Conservation (phyloP, 2,329 filamentous ascomycete genomes). For the Aureobasidium sp. region DNA sequence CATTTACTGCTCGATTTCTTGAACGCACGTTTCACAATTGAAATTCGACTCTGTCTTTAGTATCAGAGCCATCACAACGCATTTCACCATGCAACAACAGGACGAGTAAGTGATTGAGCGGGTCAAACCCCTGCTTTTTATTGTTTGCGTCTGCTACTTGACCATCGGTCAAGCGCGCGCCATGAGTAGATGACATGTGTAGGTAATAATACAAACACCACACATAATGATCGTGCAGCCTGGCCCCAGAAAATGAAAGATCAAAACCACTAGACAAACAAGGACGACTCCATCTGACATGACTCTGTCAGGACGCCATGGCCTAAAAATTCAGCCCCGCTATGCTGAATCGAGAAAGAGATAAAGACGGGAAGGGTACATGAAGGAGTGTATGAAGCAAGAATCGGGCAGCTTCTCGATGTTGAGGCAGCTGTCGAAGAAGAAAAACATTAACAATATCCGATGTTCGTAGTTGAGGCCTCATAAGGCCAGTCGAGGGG, state of each 20-base stretch:
- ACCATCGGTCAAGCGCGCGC: conserved; percentile 12
- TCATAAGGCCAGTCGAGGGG: background rate
- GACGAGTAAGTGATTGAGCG: background rate
- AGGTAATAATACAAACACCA: conserved; percentile 17
- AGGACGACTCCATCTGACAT: background rate
- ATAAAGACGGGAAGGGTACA: conserved; percentile 1
- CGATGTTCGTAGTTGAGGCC: conserved; percentile 6
- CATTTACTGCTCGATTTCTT: conserved; percentile 1
- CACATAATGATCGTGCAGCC: conserved; percentile 9
- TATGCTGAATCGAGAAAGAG: background rate
- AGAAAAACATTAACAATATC: conserved; percentile 15
- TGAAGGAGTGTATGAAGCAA: conserved; percentile 8
- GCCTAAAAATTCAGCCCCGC: conserved; percentile 13
- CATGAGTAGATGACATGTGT: conserved; percentile 10
- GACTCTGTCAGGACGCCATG: background rate
- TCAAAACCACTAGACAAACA: background rate
- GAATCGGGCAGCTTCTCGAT: background rate
- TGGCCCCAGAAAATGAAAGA: background rate
- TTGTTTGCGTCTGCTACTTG: conserved; percentile 10
- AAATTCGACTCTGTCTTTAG: background rate
- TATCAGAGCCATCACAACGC: background rate
- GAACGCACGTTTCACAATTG: background rate
- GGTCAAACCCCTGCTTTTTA: background rate
- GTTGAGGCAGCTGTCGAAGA: background rate
- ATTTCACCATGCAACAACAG: background rate